These are phyloP conservation scores for Raphanus hybrid DNA, from an alignment of 441 rosid species.

Conservation along the genomic window DNA sequence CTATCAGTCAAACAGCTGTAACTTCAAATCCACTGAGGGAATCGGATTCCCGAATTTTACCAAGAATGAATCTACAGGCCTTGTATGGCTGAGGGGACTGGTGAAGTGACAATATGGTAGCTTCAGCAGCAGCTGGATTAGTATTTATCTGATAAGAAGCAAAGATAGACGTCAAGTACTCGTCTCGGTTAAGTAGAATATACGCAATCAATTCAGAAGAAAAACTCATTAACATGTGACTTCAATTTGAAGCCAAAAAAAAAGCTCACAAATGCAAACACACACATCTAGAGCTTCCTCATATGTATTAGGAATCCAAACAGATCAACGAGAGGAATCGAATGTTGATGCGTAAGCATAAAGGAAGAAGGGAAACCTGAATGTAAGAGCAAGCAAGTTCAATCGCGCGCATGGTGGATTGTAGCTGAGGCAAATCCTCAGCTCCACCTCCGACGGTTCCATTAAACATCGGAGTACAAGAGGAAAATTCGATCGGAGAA, in stretches of 20 bases:
- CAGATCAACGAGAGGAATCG: not conserved
- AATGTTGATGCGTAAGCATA: conserved; percentile 18
- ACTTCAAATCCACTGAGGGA: conserved; percentile 3
- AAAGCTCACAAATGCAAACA: conserved; percentile 27
- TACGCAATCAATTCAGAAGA: too few relatives aligned
- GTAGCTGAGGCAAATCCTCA: conserved; percentile 72
- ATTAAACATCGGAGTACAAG: conserved; percentile 46
- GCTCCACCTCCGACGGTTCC: conserved; percentile 44
- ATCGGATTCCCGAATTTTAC: conserved; percentile 38
- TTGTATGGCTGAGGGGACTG: conserved; percentile 92
- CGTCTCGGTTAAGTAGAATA: not conserved
- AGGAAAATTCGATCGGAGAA: conserved; percentile 19
- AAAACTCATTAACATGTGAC: too few relatives aligned
- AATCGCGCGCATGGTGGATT: conserved; percentile 90
- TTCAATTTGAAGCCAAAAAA: not conserved
- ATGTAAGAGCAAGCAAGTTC: conserved; percentile 92
- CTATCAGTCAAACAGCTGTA: conserved; percentile 19
- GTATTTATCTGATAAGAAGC: conserved; percentile 65
- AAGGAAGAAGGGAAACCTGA: conserved; percentile 59
- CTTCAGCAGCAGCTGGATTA: conserved; percentile 85
- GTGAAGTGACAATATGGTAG: conserved; percentile 76
- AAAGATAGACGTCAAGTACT: not conserved
- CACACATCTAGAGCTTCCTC: conserved; percentile 13
- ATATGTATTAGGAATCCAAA: not conserved
- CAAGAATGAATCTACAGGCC: conserved; percentile 85